Percentiles rank a stretch among this genome's conserved stretches.
These are phyloP conservation scores for Diaporthe eres DNA, from an alignment of 2,329 filamentous ascomycete species.

Conservation along the genomic window DNA sequence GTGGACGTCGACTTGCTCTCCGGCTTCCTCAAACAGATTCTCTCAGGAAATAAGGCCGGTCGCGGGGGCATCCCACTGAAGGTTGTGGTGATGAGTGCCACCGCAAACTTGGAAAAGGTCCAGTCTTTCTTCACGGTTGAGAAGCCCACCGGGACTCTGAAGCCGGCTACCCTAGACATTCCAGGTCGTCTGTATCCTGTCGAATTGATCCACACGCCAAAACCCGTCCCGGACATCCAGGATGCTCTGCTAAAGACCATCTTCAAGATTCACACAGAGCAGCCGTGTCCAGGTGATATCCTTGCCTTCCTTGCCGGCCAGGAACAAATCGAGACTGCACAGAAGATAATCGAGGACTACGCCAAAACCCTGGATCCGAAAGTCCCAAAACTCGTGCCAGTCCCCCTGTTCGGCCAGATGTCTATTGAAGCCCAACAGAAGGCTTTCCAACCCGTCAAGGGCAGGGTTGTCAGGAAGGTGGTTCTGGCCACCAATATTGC, in stretches of 20 bases:
- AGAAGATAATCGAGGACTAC: constrained; percentile 86
- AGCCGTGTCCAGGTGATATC: constrained; percentile 94
- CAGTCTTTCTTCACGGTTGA: constrained; percentile 76
- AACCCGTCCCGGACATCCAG: constrained; percentile 84
- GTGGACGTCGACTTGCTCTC: constrained; percentile 93
- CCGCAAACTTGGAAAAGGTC: constrained; percentile 87
- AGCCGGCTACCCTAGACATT: constrained; percentile 68
- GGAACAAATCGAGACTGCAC: constrained; percentile 88
- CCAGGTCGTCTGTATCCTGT: constrained; percentile 92
- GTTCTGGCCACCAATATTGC: constrained; percentile 97
- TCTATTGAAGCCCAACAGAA: constrained; percentile 88
- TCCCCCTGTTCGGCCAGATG: constrained; percentile 91
- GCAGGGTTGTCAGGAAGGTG: constrained; percentile 84
- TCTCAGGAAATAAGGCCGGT: constrained; percentile 72
- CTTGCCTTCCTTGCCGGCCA: constrained; percentile 93
- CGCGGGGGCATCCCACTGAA: constrained; percentile 84
- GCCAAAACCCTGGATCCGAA: constrained; percentile 79
- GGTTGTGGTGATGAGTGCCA: constrained; percentile 97
- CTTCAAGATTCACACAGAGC: constrained; percentile 87
- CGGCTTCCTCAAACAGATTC: constrained; percentile 87
- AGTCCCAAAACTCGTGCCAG: constrained; percentile 79
- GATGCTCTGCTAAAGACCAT: constrained; percentile 86
- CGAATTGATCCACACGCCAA: constrained; percentile 79
- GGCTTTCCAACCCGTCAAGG: constrained; percentile 83
- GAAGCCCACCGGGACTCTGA: constrained; percentile 38